Base-by-base conservation (phyloP, 805 yeast species). In the Teunomyces gatunensis region DNA sequence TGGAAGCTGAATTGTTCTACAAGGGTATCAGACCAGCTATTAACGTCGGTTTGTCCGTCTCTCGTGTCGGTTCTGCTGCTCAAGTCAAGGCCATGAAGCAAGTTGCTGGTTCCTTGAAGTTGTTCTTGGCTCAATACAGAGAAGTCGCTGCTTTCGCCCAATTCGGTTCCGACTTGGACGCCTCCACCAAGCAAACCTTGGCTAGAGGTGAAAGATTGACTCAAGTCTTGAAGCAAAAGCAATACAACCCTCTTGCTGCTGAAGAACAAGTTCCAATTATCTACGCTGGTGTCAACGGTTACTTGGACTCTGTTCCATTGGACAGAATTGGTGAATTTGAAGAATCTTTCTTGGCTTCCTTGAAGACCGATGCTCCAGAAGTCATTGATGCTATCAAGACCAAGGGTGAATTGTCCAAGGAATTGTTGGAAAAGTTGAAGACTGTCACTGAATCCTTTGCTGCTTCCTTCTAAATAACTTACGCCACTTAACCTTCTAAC, bases 81-180 rank as follows among this genome's bases (percentile, higher is more conserved):
- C 99, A 94, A 84, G 98, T 94, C 68, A 94, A 94, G 85, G 99
- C 99, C 78, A 89, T 94, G 95, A 94, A 94, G 81, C 98, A 94
- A 84, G 98, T 94, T 78, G 99, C 99, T 64, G 99, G 99, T 87
- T 94, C 99, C 64, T 87, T 94, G 80, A 94, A 94, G 80, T 89
- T 94, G 77, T 94, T 90, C 97, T 88, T 94, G 84, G 99, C 99
- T 68, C 99, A 94, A 84, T 94, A 94, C 88, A 91, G 99, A 89
- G 99, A 94, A 86, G 99, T 94, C 67, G 99, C 99, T 74, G 99
- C 99, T 68, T 94, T 94, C 78, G 99, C 99, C 68, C 99, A 94
- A 84, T 94, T 94, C 84, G 99, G 99, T 86, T 94, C 99, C 64
- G 99, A 94, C 80, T 85, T 94, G 76, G 99, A 94, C 79, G 98